Base-by-base conservation (phyloP, 257 asterid genomes). In the Catharanthus roseus region DNA sequence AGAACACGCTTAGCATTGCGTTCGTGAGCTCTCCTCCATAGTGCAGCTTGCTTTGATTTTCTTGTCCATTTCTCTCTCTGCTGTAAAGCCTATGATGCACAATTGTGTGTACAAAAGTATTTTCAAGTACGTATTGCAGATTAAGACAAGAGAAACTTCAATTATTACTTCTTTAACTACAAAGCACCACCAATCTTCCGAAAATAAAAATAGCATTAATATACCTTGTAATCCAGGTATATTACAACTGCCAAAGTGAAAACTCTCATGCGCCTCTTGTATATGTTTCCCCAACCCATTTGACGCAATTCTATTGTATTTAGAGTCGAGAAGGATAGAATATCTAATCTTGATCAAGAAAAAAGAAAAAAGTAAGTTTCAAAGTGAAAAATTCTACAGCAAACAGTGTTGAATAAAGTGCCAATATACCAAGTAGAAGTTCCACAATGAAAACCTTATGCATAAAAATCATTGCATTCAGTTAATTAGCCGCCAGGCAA, bases 1-100 rank as follows among this genome's bases (percentile, higher is more conserved):
- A 93, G 95, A 73, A 89, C 90, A 70, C 98, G 98, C 77, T 72
- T 89, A 13, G 97, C 98, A 81, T 93, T 93, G 73, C 92, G 88
- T 68, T 90, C 98, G 71, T 93, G 98, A 72, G 96, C 96, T 82
- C 83, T 93, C 86, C 91, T 83, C 98, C 98, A 93, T 61, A 93
- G 90, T 39, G 84, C 88, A 71, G 67, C 89, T 78, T 73, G 85
- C 80, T 90, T 89, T 49, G 92, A 77, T 67, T 82, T 82, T 76
- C 81, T 88, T 42, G 76, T 74, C 96, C 95, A 93, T 82, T 89
- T 93, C 75, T 90, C 97, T 78, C 88, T 86, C 82, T 87, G 86
- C 77, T 90, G 96, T 75, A 90, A 87, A 65, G 92, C 75, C 98
- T 93, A 82, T 45, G 71, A 71, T 73, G 67, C 66, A 65, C 42